Percentiles rank a stretch among this genome's conserved stretches.
Conservation (phyloP, 2,329 filamentous ascomycete species). For the Aspergillus fijiensis region DNA sequence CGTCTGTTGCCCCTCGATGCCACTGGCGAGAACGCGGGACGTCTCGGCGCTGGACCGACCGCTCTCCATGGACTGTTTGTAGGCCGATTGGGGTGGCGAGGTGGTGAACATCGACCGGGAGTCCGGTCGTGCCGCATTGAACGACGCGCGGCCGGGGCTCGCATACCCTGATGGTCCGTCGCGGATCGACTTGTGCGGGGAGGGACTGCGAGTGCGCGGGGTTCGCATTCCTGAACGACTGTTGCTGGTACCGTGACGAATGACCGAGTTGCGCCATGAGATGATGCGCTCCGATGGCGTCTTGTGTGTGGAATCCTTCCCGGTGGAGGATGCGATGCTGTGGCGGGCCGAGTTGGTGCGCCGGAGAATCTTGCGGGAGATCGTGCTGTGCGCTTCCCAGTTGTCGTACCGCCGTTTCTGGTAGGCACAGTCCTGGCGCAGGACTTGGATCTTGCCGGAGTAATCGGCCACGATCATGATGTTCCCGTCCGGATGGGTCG, state of each 20-base stretch:
- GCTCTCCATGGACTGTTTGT: conserved; percentile 26
- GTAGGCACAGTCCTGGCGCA: conserved; percentile 89
- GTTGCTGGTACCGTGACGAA: conserved; percentile 48
- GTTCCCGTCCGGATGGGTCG: conserved; percentile 74
- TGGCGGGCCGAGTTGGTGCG: conserved; percentile 58
- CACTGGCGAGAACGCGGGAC: conserved; percentile 11
- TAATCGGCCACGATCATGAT: conserved; percentile 92
- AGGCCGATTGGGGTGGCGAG: conserved; percentile 30
- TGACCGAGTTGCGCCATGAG: conserved; percentile 76
- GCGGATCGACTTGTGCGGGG: conserved; percentile 47
- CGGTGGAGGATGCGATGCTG: conserved; percentile 51
- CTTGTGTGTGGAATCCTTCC: conserved; percentile 43
- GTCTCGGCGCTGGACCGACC: conserved; percentile 18
- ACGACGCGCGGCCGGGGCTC: conserved; percentile 23
- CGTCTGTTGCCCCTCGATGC: conserved; percentile 7
- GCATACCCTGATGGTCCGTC: conserved; percentile 21
- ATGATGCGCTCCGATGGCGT: conserved; percentile 74
- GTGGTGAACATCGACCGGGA: conserved; percentile 28
- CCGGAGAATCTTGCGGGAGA: conserved; percentile 65
- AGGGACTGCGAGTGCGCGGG: conserved; percentile 45
- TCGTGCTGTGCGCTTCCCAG: conserved; percentile 75
- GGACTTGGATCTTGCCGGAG: conserved; percentile 86
- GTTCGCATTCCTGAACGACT: conserved; percentile 26
- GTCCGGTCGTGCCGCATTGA: conserved; percentile 25
- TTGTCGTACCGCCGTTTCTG: conserved; percentile 72